Evolutionary conservation across 2,329 filamentous ascomycete species (phyloP), one percentile per base, ranked within the genome.

Genomic region (Ophiognomonia clavigignenti-juglandacearum): DNA sequence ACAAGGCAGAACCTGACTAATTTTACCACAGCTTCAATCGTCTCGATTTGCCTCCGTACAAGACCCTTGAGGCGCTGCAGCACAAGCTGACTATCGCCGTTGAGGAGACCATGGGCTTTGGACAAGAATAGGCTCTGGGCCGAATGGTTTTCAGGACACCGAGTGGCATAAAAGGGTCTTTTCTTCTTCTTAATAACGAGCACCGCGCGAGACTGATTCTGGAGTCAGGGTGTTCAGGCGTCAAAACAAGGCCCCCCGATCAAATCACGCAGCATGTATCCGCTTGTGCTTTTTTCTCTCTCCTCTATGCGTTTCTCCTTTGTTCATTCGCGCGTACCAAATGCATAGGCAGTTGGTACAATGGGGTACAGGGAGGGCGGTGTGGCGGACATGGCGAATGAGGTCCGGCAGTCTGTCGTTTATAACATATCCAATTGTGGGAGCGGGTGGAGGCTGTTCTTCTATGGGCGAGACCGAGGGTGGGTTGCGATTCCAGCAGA

Each of bases 41-140:
- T 60, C 79, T 98, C 56, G 93, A 98, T 69, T 73, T 98, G 41
- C 93, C 93, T 34, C 84, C 89, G 23, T 98, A 98, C 65, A 97
- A 96, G 74, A 82, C 77, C 19, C 78, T 91, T 59, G 92, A 97
- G 54, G 81, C 80, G 58, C 75, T 98, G 56, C 86, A 92, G 64
- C 75, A 84, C 62, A 98, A 98, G 71, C 75, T 98, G 59, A 93
- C 91, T 6, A 95, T 96, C 69, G 93, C 93, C 22, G 93, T 98
- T 46, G 93, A 98, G 71, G 93, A 98, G 73, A 98, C 93, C 0
- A 91, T 98, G 75, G 93, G 93, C 53, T 98, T 98, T 65, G 93
- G 93, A 56, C 93, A 98, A 73, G 93, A 98, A 73, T 98, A 89
- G 57, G 14, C n/a, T 9, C 32, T 11, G 6, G 19, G 14, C 9